phyloP scores from a whole-genome alignment of 441 rosid species.

The Hypseocharis bilobata region DNA sequence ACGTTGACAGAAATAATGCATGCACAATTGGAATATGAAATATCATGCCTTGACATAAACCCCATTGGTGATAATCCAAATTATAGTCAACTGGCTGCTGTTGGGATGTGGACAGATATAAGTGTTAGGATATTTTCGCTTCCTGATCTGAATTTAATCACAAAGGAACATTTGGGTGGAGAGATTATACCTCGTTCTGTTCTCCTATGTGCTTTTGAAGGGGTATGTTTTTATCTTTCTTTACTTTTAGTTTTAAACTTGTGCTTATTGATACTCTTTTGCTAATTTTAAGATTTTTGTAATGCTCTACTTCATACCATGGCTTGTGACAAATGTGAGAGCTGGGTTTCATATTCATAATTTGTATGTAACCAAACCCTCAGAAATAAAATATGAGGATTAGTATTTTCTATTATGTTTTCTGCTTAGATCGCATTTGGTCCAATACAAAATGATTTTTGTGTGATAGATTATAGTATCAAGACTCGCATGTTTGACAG shows the following conservation, averaged over 20 bases:
- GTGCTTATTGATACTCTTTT: neutral
- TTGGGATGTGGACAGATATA: constrained; percentile 99
- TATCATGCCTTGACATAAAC: constrained; percentile 89
- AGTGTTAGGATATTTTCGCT: constrained; percentile 83
- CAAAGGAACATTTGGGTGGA: constrained; percentile 88
- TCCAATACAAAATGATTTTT: neutral
- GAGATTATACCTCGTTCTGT: constrained; percentile 95
- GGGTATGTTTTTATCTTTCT: constrained; percentile 17
- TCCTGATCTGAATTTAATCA: constrained; percentile 71
- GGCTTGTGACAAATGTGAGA: neutral
- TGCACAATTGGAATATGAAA: constrained; percentile 68
- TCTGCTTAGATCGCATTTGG: neutral
- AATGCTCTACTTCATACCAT: neutral
- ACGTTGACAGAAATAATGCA: constrained; percentile 56
- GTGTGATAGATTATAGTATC: neutral
- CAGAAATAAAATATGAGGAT: neutral
- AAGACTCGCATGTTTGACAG: neutral
- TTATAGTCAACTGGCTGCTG: constrained; percentile 79
- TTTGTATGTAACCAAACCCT: neutral
- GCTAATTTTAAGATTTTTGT: neutral
- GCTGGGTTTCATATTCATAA: neutral
- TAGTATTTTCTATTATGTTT: neutral
- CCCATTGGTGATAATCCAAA: constrained; percentile 75
- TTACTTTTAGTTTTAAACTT: neutral
- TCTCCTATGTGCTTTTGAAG: constrained; percentile 89